Evolutionary conservation across 108 stramenopile species (phyloP), one percentile per base, ranked within the genome.

Genomic region (Parmales sp.): DNA sequence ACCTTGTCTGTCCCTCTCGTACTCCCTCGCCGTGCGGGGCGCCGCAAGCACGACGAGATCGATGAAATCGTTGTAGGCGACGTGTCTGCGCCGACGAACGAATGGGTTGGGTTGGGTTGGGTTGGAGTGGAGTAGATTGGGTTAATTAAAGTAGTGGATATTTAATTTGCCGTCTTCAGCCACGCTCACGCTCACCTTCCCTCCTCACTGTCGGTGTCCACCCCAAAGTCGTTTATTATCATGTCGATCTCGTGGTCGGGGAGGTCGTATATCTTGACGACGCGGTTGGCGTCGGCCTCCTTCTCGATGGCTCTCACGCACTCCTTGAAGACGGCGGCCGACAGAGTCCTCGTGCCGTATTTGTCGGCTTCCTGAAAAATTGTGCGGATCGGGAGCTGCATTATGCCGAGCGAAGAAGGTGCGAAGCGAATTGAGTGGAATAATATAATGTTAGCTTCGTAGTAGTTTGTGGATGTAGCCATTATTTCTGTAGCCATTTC

Each of bases 41-140:
- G 76, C 74, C n/a, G 39, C 74, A 39, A 77, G 45, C 37, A 75
- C 76, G 22, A 77, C 65, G 38, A 66, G 38, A 65, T 77, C 76
- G n/a, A 74, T 70, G 29, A 77, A 74, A 64, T 77, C 76, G 36
- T 77, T 66, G 45, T 77, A 77, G 22, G 48, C 8, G 49, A 77
- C 48, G 20, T n/a, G 9, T 3, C 31, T 4, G 65, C n/a, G n/a
- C n/a, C n/a, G n/a, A n/a, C n/a, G n/a, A n/a, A n/a, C n/a, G n/a
- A n/a, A n/a, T n/a, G n/a, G n/a, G n/a, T n/a, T n/a, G n/a, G n/a
- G n/a, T n/a, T n/a, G n/a, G n/a, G n/a, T n/a, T n/a, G n/a, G n/a
- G n/a, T n/a, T n/a, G n/a, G n/a, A n/a, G n/a, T n/a, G n/a, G n/a
- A n/a, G n/a, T n/a, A n/a, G n/a, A n/a, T n/a, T n/a, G n/a, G n/a